A percentile compares a stretch with the other conserved stretches of the same genome.
Conservation (phyloP, 345 rosid species). For the Populus davidiana region DNA sequence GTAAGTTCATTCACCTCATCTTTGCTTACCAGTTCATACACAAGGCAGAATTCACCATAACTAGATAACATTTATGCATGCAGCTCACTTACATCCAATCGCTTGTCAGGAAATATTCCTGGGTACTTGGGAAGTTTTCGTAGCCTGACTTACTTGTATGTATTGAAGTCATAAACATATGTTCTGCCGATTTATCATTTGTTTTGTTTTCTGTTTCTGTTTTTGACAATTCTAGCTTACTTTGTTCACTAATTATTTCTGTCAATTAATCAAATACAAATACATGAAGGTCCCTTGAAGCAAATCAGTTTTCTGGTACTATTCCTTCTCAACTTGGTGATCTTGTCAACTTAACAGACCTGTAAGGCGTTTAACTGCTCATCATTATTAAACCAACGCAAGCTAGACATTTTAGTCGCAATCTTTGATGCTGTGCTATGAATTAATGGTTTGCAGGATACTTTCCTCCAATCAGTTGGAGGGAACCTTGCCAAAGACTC, state of each 20-base stretch:
- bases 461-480: too few species aligned
- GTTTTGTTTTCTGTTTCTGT: too few species aligned
- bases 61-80: background rate
- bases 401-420: too few species aligned
- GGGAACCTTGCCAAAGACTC: background rate
- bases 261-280: too few species aligned
- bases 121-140: slow-evolving; percentile 1
- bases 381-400: too few species aligned
- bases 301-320: too few species aligned
- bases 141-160: slow-evolving; percentile 14
- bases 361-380: too few species aligned
- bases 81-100: slow-evolving; percentile 16
- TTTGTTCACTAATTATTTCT: background rate
- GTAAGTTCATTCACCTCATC: background rate
- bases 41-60: background rate
- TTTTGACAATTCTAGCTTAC: background rate
- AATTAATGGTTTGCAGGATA: too few species aligned
- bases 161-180: background rate
- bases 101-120: slow-evolving; percentile 14
- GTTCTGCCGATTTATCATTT: too few species aligned
- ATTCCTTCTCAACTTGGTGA: too few species aligned
- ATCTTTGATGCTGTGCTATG: too few species aligned
- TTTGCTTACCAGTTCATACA: background rate
- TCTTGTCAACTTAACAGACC: too few species aligned
- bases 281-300: slow-evolving; percentile 15